These are phyloP conservation scores for Wickerhamomyces sydowiorum DNA, from an alignment of 805 yeast species.

Conservation along the genomic window DNA sequence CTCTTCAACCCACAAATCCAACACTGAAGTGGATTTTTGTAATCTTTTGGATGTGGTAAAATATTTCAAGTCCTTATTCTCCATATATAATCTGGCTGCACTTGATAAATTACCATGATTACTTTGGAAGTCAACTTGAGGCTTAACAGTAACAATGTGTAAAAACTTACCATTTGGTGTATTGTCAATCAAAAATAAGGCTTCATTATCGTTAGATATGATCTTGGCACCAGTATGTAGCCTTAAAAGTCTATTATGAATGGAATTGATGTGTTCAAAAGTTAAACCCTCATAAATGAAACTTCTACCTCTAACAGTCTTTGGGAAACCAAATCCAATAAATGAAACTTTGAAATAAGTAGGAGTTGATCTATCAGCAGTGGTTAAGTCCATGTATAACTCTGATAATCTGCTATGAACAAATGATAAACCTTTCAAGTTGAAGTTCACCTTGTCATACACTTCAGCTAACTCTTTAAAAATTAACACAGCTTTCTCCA, in stretches of 20 bases:
- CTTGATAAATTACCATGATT: slow-evolving; percentile 31
- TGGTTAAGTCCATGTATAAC: slow-evolving; percentile 61
- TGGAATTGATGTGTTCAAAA: slow-evolving; percentile 80
- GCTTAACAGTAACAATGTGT: slow-evolving; percentile 68
- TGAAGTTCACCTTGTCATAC: slow-evolving; percentile 67
- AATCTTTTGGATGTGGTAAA: slow-evolving; percentile 67
- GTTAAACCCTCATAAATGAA: slow-evolving; percentile 84
- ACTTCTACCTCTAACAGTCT: slow-evolving; percentile 64
- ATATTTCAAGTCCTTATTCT: slow-evolving; percentile 64
- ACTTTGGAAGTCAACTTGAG: slow-evolving; percentile 48
- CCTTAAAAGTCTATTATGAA: slow-evolving; percentile 68
- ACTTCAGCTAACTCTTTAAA: slow-evolving; percentile 74
- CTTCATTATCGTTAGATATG: slow-evolving; percentile 48
- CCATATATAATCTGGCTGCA: slow-evolving; percentile 68
- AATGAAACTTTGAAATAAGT: slow-evolving; percentile 76
- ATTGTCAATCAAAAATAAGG: slow-evolving; percentile 39
- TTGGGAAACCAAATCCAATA: slow-evolving; percentile 82
- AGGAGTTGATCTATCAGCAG: slow-evolving; percentile 67
- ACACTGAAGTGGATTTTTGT: slow-evolving; percentile 66
- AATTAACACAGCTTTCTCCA: slow-evolving; percentile 75
- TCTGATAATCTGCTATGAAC: slow-evolving; percentile 64
- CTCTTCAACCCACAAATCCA: slow-evolving; percentile 87
- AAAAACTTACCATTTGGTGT: slow-evolving; percentile 68
- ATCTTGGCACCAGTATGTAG: slow-evolving; percentile 80
- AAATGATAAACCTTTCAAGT: slow-evolving; percentile 67